Percentiles rank a stretch among this genome's conserved stretches.
Conservation (phyloP, 1,139 yeast species). For the Saccharomyces hybrid region DNA sequence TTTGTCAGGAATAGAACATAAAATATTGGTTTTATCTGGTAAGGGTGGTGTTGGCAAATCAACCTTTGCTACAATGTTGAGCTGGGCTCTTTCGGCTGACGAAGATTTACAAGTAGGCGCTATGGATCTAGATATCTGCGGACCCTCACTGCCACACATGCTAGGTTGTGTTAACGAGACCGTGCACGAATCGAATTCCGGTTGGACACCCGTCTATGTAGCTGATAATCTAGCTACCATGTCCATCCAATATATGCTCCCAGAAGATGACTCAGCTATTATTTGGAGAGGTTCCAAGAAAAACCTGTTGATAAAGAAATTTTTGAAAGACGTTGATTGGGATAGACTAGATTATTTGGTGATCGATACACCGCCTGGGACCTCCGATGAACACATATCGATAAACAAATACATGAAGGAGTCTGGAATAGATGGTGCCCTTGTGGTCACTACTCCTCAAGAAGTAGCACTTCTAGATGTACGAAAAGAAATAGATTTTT, state of each 20-base stretch:
- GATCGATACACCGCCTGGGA: constrained; percentile 97
- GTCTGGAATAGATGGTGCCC: constrained; percentile 90
- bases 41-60: constrained; percentile 99
- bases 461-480: constrained; percentile 94
- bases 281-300: constrained; percentile 97
- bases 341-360: constrained; percentile 70
- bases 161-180: constrained; percentile 84
- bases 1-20: constrained; percentile 64
- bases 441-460: constrained; percentile 94
- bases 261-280: constrained; percentile 86
- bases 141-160: constrained; percentile 94
- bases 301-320: constrained; percentile 87
- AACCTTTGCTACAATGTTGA: constrained; percentile 86
- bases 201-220: constrained; percentile 96
- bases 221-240: constrained; percentile 91
- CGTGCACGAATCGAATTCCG: constrained; percentile 81
- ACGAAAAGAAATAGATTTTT: constrained; percentile 90
- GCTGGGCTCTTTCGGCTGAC: constrained; percentile 94
- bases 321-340: constrained; percentile 94
- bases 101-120: constrained; percentile 85
- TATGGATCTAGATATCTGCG: constrained; percentile 95
- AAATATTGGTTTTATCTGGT: constrained; percentile 80
- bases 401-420: constrained; percentile 84
- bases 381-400: constrained; percentile 92
- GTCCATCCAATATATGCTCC: constrained; percentile 94